Conservation (phyloP, 768 basidiomycete genomes). For the Kwoniella mangroviensis region DNA sequence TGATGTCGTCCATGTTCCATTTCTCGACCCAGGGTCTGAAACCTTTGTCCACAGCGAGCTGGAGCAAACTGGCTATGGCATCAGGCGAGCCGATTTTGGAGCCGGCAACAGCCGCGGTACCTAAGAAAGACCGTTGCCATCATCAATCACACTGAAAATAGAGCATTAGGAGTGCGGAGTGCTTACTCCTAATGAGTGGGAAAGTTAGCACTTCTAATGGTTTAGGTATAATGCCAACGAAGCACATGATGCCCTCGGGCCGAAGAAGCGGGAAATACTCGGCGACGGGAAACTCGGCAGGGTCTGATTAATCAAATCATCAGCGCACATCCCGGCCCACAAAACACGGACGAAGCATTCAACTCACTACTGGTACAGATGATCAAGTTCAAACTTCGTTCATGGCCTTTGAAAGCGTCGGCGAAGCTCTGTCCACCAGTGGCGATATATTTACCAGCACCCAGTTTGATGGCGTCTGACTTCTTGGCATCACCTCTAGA, state of each 20-base stretch:
- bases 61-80: slow-evolving; percentile 35
- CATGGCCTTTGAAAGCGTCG: slow-evolving; percentile 43
- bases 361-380: slow-evolving; percentile 45
- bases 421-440: too few relatives aligned
- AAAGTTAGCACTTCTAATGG: slow-evolving; percentile 57
- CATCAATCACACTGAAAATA: too few relatives aligned
- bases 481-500: slow-evolving; percentile 64
- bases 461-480: slow-evolving; percentile 66
- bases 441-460: slow-evolving; percentile 64
- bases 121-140: too few relatives aligned
- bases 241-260: slow-evolving; percentile 40
- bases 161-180: too few relatives aligned
- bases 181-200: slow-evolving; percentile 30
- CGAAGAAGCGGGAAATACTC: slow-evolving; percentile 38
- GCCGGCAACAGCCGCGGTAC: slow-evolving; percentile 39
- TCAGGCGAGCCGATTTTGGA: slow-evolving; percentile 38
- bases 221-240: slow-evolving; percentile 50
- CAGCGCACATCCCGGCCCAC: slow-evolving; percentile 33
- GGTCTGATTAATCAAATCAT: slow-evolving; percentile 36
- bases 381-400: slow-evolving; percentile 57
- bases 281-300: neutral
- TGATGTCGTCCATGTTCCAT: slow-evolving; percentile 40
- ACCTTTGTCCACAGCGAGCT: slow-evolving; percentile 40
- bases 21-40: slow-evolving; percentile 47
- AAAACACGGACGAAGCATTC: too few relatives aligned